Conservation (phyloP, 176 grass and related monocot species). For the Eragrostis curvula region DNA sequence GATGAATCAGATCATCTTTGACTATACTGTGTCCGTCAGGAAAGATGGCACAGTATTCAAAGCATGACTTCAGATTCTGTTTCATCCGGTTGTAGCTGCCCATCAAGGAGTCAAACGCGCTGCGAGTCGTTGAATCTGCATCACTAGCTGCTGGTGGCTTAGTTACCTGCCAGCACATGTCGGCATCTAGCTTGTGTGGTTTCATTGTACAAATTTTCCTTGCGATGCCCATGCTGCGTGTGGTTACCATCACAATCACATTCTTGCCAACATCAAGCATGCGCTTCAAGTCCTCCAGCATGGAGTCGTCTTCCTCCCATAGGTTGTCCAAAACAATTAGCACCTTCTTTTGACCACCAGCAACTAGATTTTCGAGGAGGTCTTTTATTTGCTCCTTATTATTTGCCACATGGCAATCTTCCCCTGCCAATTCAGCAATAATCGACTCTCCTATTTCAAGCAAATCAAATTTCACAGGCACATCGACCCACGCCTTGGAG, state of each 20-base stretch:
- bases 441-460: no score
- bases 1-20: background rate
- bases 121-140: fast-evolving
- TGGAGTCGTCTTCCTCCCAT: background rate
- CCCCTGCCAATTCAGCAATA: no score
- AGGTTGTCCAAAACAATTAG: no score
- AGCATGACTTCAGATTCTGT: background rate
- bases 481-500: no score
- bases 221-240: background rate
- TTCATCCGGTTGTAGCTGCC: background rate
- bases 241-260: background rate
- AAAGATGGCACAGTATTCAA: background rate
- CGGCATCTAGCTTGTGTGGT: background rate
- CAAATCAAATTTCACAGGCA: no score
- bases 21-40: background rate
- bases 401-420: no score
- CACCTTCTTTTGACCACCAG: no score
- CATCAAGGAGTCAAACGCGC: background rate
- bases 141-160: no score
- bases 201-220: background rate
- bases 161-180: no score
- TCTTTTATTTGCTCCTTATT: no score
- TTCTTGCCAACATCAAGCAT: background rate
- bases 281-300: background rate
- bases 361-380: no score